A percentile compares a stretch with the other conserved stretches of the same genome.
Conservation (phyloP, 1,139 yeast genomes). For the Pichia sp. region DNA sequence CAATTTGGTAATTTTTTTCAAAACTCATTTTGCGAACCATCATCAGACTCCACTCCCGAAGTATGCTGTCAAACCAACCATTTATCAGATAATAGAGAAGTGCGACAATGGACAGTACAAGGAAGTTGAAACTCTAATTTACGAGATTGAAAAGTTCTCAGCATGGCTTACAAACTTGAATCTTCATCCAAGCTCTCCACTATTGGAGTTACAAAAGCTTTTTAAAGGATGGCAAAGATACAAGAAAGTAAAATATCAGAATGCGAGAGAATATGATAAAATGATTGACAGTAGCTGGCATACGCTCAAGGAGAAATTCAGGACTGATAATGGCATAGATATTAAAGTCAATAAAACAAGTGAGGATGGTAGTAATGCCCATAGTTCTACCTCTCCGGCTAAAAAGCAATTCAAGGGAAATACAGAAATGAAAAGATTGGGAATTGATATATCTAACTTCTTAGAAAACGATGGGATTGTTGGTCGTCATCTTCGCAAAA, state of each 20-base stretch:
- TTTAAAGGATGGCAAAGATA: conserved; percentile 17
- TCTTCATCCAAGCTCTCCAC: conserved; percentile 2
- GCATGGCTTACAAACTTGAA: conserved; percentile 16
- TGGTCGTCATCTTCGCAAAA: conserved; percentile 11
- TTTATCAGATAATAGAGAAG: conserved; percentile 26
- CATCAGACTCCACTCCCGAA: conserved; percentile 9
- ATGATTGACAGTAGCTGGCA: conserved; percentile 2
- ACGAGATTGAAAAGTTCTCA: conserved; percentile 30
- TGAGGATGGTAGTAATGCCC: not conserved
- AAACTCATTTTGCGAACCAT: conserved; percentile 1
- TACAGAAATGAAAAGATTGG: conserved; percentile 7
- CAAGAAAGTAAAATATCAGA: conserved; percentile 14
- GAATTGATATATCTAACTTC: conserved; percentile 11
- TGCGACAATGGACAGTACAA: conserved; percentile 27
- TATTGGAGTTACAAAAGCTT: conserved; percentile 9
- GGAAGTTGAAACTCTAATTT: conserved; percentile 27
- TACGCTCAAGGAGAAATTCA: not conserved
- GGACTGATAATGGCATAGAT: not conserved
- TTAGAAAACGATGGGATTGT: not conserved
- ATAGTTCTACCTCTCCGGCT: not conserved
- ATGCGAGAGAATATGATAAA: conserved; percentile 7
- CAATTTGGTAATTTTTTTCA: conserved; percentile 11
- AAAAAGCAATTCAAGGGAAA: conserved; percentile 2
- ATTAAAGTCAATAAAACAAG: not conserved
- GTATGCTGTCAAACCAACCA: conserved; percentile 16